Conservation (phyloP, 148 eudicot genomes). For the Amaranthus palmeri region DNA sequence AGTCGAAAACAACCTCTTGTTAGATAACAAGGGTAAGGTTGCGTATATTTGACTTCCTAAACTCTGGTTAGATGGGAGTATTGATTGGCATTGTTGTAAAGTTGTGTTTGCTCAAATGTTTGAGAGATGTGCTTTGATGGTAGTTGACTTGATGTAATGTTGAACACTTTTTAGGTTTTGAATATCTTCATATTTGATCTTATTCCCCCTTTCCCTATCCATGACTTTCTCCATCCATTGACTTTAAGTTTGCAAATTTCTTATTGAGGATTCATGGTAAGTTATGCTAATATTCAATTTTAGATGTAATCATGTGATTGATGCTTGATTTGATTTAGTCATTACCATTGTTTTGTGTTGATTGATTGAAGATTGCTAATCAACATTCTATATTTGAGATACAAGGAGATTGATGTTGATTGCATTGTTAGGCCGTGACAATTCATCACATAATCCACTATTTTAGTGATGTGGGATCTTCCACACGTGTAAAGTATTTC, state of each 20-base stretch:
- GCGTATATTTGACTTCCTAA: too few species aligned
- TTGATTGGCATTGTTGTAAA: too few species aligned
- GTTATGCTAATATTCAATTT: background rate
- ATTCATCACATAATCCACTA: too few species aligned
- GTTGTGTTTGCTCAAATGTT: too few species aligned
- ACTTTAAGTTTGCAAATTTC: background rate
- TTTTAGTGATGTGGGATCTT: too few species aligned
- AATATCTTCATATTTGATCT: background rate
- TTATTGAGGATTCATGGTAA: constrained; percentile 8
- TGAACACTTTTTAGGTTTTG: constrained; percentile 1
- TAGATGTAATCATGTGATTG: background rate
- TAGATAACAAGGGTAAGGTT: too few species aligned
- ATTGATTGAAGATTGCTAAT: constrained; percentile 5
- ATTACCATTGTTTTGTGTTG: background rate
- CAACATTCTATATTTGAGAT: background rate
- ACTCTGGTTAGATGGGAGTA: too few species aligned
- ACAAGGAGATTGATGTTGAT: background rate
- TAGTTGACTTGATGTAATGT: background rate
- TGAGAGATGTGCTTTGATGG: background rate
- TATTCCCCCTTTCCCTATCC: background rate
- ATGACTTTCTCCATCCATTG: background rate
- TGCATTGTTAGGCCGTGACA: background rate
- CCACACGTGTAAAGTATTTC: too few species aligned
- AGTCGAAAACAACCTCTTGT: too few species aligned
- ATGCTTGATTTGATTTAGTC: background rate